Evolutionary conservation across 345 rosid species (phyloP), one percentile per base, ranked within the genome.

Genomic region (Rubroshorea leprosula): DNA sequence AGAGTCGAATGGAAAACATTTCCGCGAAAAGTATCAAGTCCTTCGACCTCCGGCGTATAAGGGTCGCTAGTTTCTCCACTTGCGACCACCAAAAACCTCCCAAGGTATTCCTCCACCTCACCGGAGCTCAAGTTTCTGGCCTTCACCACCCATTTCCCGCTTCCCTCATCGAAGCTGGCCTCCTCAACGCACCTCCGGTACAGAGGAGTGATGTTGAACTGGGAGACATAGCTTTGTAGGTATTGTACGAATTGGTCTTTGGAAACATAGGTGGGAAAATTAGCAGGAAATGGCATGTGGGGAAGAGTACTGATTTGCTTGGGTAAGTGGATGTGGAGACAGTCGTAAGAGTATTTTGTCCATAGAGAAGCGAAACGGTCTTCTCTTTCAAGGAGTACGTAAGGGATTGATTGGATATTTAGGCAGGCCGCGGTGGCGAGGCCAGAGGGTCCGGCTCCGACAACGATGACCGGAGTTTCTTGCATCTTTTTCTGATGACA

Each of bases 31-130:
- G 43, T 49, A n/a, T 39, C 15, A 68, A 78, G 15, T 6, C 83
- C 85, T 47, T 70, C 66, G 17, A 80, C 57, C 25, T 70, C 74
- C 5, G 89, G 85, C 5, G 62, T 31, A 12, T 51, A 78, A 43
- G 89, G 72, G 27, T 83, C 16, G 48, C 41, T 23, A 13, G 80
- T 12, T 67, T 80, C 89, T 16, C 89, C 85, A 16, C 72, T 72
- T 1, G 89, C 89, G 53, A 83, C 87, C 38, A 72, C 88, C 56
- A 90, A 35, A 66, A 78, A 85, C 74, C 77, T 70, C 38, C 73
- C 73, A 17, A 45, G 67, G 47, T 77, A 77, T 51, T 75, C 82
- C 72, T 78, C 89, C 0, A 18, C 57, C 58, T 68, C 84, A 15
- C 77, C 76, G 1, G 83, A 65, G 23, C n/a, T 56, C 49, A 49